These are phyloP conservation scores for Pulicaria dysenterica DNA, from an alignment of 129 eudicot genomes.

Conservation along the genomic window DNA sequence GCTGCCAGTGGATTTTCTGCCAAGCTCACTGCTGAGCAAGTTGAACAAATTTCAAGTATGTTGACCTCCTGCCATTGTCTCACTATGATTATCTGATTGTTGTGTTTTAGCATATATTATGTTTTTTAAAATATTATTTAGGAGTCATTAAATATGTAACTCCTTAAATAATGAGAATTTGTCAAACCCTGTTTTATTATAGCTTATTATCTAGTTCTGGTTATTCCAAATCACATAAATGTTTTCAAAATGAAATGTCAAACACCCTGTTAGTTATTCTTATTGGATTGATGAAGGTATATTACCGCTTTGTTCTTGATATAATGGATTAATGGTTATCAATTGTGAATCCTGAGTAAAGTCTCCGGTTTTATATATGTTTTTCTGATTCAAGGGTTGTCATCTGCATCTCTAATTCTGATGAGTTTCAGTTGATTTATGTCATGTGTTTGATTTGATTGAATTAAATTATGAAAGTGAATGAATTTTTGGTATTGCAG, in stretches of 20 bases:
- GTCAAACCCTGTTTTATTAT: no score
- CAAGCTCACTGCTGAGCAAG: slow-evolving; percentile 89
- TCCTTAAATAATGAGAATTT: no score
- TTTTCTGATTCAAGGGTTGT: slow-evolving; percentile 4
- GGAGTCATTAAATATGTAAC: no score
- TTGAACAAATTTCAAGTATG: slow-evolving; percentile 66
- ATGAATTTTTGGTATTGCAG: slow-evolving; percentile 45
- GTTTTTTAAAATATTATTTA: no score
- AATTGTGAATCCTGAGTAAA: no score
- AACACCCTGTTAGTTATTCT: no score
- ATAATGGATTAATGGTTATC: no score
- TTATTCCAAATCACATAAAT: no score
- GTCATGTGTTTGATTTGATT: not conserved
- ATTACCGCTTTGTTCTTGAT: not conserved
- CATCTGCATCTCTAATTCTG: not conserved
- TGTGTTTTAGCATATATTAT: no score
- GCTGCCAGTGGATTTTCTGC: slow-evolving; percentile 96
- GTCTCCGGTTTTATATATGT: no score
- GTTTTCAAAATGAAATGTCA: no score
- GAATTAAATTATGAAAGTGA: not conserved
- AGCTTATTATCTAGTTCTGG: no score
- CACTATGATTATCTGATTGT: not conserved
- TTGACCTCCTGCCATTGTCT: slow-evolving; percentile 3
- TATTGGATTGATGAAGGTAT: not conserved
- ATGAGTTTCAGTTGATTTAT: not conserved